Percentiles rank a stretch among this genome's conserved stretches.
phyloP scores from a whole-genome alignment of 108 stramenopile species.

The Epipyxis sp. region DNA sequence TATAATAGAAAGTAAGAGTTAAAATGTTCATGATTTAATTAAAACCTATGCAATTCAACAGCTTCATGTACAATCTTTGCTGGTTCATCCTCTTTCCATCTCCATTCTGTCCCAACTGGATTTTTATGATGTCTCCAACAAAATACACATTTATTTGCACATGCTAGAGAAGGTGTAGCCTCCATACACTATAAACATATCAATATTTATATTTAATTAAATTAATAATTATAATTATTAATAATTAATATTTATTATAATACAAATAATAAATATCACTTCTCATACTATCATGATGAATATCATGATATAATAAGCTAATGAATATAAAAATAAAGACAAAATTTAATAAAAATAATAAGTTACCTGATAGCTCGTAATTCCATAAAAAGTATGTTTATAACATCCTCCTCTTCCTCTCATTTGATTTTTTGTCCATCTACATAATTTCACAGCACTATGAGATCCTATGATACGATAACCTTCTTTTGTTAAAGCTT shows the following conservation, averaged over 20 bases:
- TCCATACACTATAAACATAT: no score
- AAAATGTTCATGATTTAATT: no score
- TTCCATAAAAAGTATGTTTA: conserved; percentile 94
- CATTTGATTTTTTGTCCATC: conserved; percentile 96
- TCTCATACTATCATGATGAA: no score
- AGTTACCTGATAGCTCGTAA: conserved; percentile 90
- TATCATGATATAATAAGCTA: no score
- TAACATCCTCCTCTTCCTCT: conserved; percentile 91
- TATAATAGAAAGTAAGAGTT: no score
- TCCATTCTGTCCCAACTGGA: conserved; percentile 92
- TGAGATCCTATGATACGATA: conserved; percentile 92
- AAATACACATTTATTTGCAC: conserved; percentile 97
- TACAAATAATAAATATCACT: no score
- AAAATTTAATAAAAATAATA: no score
- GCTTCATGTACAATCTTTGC: conserved; percentile 79
- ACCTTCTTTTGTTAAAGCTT: conserved; percentile 85
- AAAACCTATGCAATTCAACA: conserved; percentile 63
- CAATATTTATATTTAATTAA: no score
- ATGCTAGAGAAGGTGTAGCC: conserved; percentile 76
- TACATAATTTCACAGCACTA: conserved; percentile 91
- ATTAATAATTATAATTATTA: no score
- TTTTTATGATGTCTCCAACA: conserved; percentile 99
- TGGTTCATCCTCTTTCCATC: conserved; percentile 89
- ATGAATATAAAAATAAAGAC: no score
- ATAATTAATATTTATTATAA: no score